A percentile compares a stretch with the other conserved stretches of the same genome.
These are phyloP conservation scores for Circinella minor DNA, from an alignment of 371 early-diverging fungal species.

Conservation along the genomic window DNA sequence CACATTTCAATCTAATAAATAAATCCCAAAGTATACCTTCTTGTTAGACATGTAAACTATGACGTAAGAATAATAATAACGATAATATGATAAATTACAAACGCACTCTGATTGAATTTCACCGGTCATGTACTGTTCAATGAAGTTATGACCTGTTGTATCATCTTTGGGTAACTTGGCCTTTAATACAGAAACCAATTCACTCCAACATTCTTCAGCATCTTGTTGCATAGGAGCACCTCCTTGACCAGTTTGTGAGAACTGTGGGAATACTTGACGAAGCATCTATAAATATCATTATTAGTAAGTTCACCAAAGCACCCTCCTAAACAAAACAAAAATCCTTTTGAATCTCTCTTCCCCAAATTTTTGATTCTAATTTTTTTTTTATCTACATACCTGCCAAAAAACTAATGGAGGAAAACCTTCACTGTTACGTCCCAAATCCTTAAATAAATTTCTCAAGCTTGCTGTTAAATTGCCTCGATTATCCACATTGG, in stretches of 20 bases:
- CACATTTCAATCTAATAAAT: conserved; percentile 63
- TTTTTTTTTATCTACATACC: conserved; percentile 30
- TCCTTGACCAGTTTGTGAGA: conserved; percentile 74
- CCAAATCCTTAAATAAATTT: conserved; percentile 73
- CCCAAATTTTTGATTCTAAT: not conserved
- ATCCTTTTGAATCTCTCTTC: not conserved
- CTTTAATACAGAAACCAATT: conserved; percentile 67
- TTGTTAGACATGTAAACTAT: too few species aligned
- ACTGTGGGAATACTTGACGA: conserved; percentile 85
- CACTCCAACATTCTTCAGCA: conserved; percentile 97
- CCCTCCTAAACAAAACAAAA: not conserved
- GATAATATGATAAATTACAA: not conserved
- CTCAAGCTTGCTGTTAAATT: conserved; percentile 77
- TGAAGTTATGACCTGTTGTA: conserved; percentile 60
- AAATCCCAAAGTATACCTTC: not conserved
- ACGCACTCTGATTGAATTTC: conserved; percentile 61
- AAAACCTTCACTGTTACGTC: conserved; percentile 72
- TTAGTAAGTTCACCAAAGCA: not conserved
- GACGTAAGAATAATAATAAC: not conserved
- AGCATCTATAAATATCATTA: conserved; percentile 53
- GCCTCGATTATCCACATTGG: conserved; percentile 49
- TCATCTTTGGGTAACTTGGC: conserved; percentile 67
- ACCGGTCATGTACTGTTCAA: conserved; percentile 88
- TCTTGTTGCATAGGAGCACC: conserved; percentile 92
- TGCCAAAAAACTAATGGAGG: conserved; percentile 85